Evolutionary conservation across 352 stramenopile species (phyloP).

Genomic region (Elongisporangium anandrum): DNA sequence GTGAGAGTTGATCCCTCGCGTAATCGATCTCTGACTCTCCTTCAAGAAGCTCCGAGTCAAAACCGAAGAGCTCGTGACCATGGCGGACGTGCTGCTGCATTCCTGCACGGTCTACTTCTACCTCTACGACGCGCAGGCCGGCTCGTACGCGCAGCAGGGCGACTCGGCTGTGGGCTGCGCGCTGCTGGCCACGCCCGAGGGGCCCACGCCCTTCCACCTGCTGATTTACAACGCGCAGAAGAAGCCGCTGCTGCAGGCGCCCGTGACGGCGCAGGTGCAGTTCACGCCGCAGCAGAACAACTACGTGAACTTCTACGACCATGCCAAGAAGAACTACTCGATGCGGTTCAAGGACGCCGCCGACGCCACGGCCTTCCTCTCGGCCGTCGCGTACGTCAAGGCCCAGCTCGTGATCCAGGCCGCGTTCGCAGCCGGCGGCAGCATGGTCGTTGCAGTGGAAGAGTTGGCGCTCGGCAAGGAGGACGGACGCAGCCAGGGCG

Average conservation of each 20-base stretch:
- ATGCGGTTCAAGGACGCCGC: constrained; percentile 68
- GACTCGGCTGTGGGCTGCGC: constrained; percentile 60
- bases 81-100: constrained; percentile 59
- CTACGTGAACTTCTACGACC: constrained; percentile 69
- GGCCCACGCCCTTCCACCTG: constrained; percentile 31
- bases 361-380: constrained; percentile 34
- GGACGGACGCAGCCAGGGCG: constrained; percentile 18
- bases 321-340: constrained; percentile 54
- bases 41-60: constrained; percentile 4
- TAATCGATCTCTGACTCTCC: background rate
- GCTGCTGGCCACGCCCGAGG: constrained; percentile 21
- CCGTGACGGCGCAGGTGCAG: constrained; percentile 24
- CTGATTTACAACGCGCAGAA: constrained; percentile 75
- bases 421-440: constrained; percentile 6
- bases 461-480: constrained; percentile 43
- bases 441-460: constrained; percentile 28
- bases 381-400: constrained; percentile 44
- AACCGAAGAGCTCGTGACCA: constrained; percentile 10
- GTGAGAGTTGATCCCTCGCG: background rate
- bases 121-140: constrained; percentile 43
- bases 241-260: constrained; percentile 45
- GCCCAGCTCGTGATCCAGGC: constrained; percentile 39
- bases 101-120: constrained; percentile 73
- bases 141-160: constrained; percentile 50
- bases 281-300: constrained; percentile 69